These are phyloP conservation scores for Talaromyces sp. DNA, from an alignment of 2,329 filamentous ascomycete species.

Conservation along the genomic window DNA sequence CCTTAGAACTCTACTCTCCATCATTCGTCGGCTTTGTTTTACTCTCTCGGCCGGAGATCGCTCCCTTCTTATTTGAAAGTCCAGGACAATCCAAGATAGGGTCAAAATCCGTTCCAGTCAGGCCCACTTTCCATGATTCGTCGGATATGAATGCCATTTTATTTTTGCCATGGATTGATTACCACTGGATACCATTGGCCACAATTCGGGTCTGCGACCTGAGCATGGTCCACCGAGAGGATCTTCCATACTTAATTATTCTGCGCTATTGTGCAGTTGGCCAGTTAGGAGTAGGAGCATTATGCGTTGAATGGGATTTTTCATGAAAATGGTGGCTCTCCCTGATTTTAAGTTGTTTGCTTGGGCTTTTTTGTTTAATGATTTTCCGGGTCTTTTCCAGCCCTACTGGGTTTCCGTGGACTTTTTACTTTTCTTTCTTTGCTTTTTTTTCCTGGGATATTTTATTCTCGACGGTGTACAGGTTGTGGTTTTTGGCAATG, in stretches of 20 bases:
- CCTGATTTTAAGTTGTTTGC: constrained; percentile 20
- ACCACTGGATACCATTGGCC: constrained; percentile 13
- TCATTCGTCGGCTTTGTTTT: constrained; percentile 1
- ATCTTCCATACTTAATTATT: constrained; percentile 18
- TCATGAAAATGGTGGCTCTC: constrained; percentile 36
- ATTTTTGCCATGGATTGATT: constrained; percentile 12
- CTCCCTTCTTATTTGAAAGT: constrained; percentile 2
- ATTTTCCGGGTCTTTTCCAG: constrained; percentile 22
- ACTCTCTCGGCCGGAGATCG: background rate
- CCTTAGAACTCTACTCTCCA: constrained; percentile 3
- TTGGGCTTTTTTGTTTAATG: constrained; percentile 19
- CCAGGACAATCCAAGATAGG: constrained; percentile 9
- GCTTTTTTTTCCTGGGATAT: constrained; percentile 19
- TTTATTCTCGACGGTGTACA: constrained; percentile 18
- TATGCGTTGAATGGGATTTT: constrained; percentile 24
- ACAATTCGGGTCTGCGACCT: background rate
- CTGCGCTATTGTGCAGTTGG: constrained; percentile 22
- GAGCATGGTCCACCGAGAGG: constrained; percentile 10
- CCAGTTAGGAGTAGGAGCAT: constrained; percentile 27
- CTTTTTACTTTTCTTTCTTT: constrained; percentile 12
- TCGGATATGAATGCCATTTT: constrained; percentile 6
- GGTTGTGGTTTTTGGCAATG: constrained; percentile 15
- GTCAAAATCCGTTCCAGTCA: constrained; percentile 1
- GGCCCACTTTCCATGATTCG: background rate
- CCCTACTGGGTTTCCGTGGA: constrained; percentile 12